A percentile compares a stretch with the other conserved stretches of the same genome.
phyloP scores from a whole-genome alignment of 1,139 yeast species.

The Dujonia santamariae region DNA sequence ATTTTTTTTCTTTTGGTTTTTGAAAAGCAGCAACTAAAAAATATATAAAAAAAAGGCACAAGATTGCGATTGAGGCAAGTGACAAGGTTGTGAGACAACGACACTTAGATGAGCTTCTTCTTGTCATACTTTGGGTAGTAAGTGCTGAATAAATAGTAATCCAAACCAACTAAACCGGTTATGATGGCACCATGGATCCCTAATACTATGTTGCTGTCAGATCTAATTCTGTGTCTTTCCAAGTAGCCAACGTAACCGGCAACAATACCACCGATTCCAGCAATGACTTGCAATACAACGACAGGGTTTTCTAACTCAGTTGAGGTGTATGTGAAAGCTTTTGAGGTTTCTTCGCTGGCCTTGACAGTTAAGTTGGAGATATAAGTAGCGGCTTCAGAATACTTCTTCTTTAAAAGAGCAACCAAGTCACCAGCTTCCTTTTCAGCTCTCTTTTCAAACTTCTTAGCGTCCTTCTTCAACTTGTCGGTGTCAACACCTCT shows the following conservation, averaged over 20 bases:
- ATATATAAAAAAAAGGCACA: too few species aligned
- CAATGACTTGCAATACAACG: constrained; percentile 51
- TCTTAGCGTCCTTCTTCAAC: constrained; percentile 16
- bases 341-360: constrained; percentile 11
- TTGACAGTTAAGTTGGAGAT: constrained; percentile 11
- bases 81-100: not conserved
- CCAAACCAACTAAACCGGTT: constrained; percentile 53
- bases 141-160: constrained; percentile 50
- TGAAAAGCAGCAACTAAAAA: not conserved
- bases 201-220: constrained; percentile 44
- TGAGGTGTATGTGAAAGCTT: constrained; percentile 11
- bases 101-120: constrained; percentile 14
- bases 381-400: constrained; percentile 10
- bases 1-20: not conserved
- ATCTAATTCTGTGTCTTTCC: constrained; percentile 51
- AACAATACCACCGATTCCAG: constrained; percentile 48
- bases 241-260: constrained; percentile 51
- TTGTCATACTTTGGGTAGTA: constrained; percentile 52
- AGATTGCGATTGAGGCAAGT: not conserved
- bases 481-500: constrained; percentile 18
- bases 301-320: constrained; percentile 61
- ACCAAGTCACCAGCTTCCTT: constrained; percentile 18
- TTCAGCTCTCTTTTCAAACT: constrained; percentile 20
- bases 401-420: constrained; percentile 10
- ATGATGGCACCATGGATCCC: constrained; percentile 53